These are phyloP conservation scores for Solanum hybrid DNA, from an alignment of 305 asterid genomes.

Conservation along the genomic window DNA sequence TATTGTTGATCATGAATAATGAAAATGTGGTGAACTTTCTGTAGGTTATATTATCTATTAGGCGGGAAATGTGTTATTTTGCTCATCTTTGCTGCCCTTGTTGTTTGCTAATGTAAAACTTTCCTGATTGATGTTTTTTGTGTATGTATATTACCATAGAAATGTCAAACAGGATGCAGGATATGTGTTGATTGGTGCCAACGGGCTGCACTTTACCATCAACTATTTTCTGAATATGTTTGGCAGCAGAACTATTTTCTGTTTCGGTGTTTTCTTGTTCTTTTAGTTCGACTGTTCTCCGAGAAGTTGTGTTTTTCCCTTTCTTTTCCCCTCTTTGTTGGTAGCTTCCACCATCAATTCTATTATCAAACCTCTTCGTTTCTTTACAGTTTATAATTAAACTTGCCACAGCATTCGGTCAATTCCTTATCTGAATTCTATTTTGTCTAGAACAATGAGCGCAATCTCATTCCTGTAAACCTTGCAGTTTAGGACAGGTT, in stretches of 20 bases:
- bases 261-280: not conserved
- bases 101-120: not conserved
- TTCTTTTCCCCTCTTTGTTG: not conserved
- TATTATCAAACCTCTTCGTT: not conserved
- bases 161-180: too few relatives aligned
- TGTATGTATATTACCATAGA: too few relatives aligned
- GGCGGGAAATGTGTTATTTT: not conserved
- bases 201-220: too few relatives aligned
- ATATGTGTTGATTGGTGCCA: too few relatives aligned
- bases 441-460: slow-evolving; percentile 12
- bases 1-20: not conserved
- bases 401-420: not conserved
- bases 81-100: not conserved
- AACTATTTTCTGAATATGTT: not conserved
- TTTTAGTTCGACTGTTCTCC: not conserved
- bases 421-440: not conserved
- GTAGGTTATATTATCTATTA: not conserved
- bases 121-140: too few relatives aligned
- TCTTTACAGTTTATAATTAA: not conserved
- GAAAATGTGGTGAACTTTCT: not conserved
- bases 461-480: slow-evolving; percentile 35
- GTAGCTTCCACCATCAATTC: not conserved
- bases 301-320: not conserved
- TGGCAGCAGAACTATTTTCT: not conserved
- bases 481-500: slow-evolving; percentile 87